Evolutionary conservation across 352 stramenopile species (phyloP).

Genomic region (Phytophthora pini): DNA sequence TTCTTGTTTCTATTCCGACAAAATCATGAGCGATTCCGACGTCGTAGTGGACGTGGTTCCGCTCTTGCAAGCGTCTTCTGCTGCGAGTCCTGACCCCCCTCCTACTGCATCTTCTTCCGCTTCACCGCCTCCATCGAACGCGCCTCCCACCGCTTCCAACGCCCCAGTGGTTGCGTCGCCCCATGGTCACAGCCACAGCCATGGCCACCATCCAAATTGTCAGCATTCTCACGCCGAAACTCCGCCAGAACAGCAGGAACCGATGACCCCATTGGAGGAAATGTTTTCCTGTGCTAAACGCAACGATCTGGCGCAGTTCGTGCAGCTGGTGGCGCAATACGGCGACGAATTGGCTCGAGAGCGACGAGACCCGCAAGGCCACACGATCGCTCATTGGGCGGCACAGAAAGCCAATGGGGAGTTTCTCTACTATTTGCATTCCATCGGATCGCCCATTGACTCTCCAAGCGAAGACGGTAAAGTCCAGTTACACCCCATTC

Average conservation of each 20-base stretch:
- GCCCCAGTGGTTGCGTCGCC: slow-evolving; percentile 9
- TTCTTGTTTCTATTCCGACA: not conserved
- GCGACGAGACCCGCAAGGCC: slow-evolving; percentile 61
- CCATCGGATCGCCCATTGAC: slow-evolving; percentile 57
- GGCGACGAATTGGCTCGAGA: slow-evolving; percentile 45
- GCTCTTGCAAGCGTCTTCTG: slow-evolving; percentile 14
- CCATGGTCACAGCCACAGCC: slow-evolving; percentile 31
- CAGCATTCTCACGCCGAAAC: slow-evolving; percentile 17
- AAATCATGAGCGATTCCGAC: slow-evolving; percentile 27
- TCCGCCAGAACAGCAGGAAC: slow-evolving; percentile 16
- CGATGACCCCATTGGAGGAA: slow-evolving; percentile 59
- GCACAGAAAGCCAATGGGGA: slow-evolving; percentile 60
- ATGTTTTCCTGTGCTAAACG: slow-evolving; percentile 70
- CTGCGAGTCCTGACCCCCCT: not conserved
- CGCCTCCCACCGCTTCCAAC: slow-evolving; percentile 1
- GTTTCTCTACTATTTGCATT: slow-evolving; percentile 65
- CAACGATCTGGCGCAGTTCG: slow-evolving; percentile 62
- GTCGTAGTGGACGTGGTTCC: slow-evolving; percentile 36
- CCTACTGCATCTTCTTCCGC: not conserved
- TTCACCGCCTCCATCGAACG: slow-evolving; percentile 4
- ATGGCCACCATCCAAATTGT: slow-evolving; percentile 31
- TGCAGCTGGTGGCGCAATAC: slow-evolving; percentile 53
- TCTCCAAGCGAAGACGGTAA: slow-evolving; percentile 59
- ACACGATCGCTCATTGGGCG: slow-evolving; percentile 79
- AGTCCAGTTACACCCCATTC: slow-evolving; percentile 73